phyloP scores from a whole-genome alignment of 331 rosid species.

The Malus hybrid region DNA sequence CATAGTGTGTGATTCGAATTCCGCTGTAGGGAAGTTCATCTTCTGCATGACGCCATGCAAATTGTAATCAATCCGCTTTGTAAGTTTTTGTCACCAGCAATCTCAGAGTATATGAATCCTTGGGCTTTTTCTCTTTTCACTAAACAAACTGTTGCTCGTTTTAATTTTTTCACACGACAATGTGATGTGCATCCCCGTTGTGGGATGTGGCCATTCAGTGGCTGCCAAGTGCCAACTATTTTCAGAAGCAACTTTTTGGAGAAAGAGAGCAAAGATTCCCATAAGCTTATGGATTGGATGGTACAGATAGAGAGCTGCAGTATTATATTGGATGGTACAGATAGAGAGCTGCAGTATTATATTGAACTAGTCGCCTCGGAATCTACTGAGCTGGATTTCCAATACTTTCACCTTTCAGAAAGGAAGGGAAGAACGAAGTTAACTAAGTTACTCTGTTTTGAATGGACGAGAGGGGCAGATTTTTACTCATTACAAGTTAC shows the following conservation, averaged over 20 bases:
- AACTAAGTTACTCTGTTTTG: not conserved
- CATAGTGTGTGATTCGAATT: no score
- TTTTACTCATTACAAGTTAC: not conserved
- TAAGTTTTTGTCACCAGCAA: no score
- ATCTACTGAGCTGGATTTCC: conserved; percentile 9
- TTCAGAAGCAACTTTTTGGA: not conserved
- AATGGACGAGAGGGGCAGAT: not conserved
- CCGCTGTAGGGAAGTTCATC: no score
- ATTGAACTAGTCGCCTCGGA: not conserved
- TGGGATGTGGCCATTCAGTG: not conserved
- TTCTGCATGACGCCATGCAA: no score
- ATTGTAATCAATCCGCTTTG: no score
- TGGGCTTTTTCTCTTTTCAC: no score
- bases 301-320: no score
- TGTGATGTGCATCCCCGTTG: not conserved
- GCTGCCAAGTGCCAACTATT: not conserved
- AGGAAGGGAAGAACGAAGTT: not conserved
- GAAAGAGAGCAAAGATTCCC: not conserved
- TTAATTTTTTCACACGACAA: no score
- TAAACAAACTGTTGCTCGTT: no score
- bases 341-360: not conserved
- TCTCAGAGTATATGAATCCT: no score
- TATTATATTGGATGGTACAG: not conserved
- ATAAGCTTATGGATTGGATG: not conserved
- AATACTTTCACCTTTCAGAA: not conserved